phyloP scores from a whole-genome alignment of 352 stramenopile species.

The Phytophthora pluvialis region DNA sequence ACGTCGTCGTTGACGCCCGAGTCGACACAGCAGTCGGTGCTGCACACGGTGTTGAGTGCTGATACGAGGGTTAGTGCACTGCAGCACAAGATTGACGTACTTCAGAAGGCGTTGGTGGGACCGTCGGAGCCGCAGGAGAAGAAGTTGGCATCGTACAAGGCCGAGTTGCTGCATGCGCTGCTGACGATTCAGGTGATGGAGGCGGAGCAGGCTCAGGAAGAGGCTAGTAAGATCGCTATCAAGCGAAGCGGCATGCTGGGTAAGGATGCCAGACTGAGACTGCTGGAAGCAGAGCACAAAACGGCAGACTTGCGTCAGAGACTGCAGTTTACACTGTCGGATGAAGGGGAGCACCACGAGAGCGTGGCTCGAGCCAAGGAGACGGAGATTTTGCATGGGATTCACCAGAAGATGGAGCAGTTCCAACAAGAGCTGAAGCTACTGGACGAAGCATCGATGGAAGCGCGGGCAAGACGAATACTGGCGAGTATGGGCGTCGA shows the following conservation, averaged over 20 bases:
- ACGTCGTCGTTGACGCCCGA: conserved; percentile 42
- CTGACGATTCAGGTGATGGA: conserved; percentile 47
- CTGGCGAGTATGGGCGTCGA: conserved; percentile 77
- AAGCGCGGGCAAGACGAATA: conserved; percentile 54
- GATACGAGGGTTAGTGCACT: conserved; percentile 49
- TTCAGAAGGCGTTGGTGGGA: conserved; percentile 41
- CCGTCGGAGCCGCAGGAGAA: not conserved
- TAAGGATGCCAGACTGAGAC: conserved; percentile 55
- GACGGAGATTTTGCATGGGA: conserved; percentile 39
- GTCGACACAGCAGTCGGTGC: conserved; percentile 36
- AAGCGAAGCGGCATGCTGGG: conserved; percentile 61
- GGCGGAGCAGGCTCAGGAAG: conserved; percentile 39
- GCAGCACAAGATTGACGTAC: conserved; percentile 42
- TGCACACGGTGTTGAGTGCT: conserved; percentile 54
- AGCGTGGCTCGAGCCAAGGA: conserved; percentile 38
- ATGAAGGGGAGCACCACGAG: conserved; percentile 34
- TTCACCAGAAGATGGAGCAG: conserved; percentile 50
- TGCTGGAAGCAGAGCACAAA: conserved; percentile 50
- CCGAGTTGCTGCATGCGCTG: conserved; percentile 43
- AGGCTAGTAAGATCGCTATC: conserved; percentile 56
- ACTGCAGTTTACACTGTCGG: conserved; percentile 31
- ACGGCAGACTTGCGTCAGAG: conserved; percentile 34
- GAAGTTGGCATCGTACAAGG: conserved; percentile 43
- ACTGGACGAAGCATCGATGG: conserved; percentile 61
- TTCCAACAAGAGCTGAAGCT: conserved; percentile 55